phyloP scores from a whole-genome alignment of 2,329 filamentous ascomycete species.

The Ceratocystis harringtonii region DNA sequence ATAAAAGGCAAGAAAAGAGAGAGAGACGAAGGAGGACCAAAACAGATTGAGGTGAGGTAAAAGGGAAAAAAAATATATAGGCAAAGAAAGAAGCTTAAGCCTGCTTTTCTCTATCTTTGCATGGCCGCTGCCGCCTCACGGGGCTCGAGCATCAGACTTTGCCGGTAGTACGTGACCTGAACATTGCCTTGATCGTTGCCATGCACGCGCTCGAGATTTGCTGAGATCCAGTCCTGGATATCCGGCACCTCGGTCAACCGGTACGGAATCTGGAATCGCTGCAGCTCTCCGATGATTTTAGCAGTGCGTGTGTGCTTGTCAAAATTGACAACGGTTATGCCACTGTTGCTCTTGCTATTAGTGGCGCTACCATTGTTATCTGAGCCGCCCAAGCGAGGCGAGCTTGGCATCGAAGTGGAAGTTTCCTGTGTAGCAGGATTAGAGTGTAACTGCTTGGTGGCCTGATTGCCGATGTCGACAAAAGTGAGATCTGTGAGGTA shows the following conservation, averaged over 20 bases:
- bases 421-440: constrained; percentile 22
- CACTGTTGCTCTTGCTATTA: constrained; percentile 35
- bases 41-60: background rate
- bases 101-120: constrained; percentile 23
- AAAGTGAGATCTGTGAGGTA: constrained; percentile 95
- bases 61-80: background rate
- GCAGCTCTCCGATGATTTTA: constrained; percentile 87
- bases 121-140: constrained; percentile 34
- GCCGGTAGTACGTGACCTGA: constrained; percentile 57
- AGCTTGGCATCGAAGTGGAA: constrained; percentile 41
- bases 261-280: constrained; percentile 92
- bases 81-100: background rate
- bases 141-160: constrained; percentile 72
- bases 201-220: constrained; percentile 64
- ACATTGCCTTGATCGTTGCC: constrained; percentile 40
- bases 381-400: constrained; percentile 31
- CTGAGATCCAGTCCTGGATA: constrained; percentile 82
- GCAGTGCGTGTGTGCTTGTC: constrained; percentile 93
- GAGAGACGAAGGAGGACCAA: background rate
- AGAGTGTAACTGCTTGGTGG: constrained; percentile 57
- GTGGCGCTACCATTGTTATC: background rate
- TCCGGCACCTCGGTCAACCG: constrained; percentile 68
- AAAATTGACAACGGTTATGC: constrained; percentile 81
- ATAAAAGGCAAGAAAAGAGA: constrained; percentile 7
- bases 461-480: constrained; percentile 83